Conservation (phyloP, 2,329 filamentous ascomycete genomes). For the Fusarium devonianum region DNA sequence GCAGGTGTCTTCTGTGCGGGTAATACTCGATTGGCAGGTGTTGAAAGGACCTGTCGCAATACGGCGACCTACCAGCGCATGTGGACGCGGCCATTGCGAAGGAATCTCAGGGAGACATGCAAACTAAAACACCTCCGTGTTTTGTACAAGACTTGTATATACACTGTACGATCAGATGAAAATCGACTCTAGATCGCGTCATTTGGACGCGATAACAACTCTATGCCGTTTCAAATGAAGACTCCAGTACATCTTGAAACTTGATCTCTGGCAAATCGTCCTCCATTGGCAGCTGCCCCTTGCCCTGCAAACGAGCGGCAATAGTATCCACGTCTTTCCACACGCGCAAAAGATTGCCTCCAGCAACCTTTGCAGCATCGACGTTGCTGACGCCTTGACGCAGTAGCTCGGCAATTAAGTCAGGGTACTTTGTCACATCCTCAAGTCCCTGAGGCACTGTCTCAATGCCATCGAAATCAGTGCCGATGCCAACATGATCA, state of each 20-base stretch:
- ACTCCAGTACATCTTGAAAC: conserved; percentile 17
- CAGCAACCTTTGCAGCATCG: conserved; percentile 78
- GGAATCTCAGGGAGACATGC: conserved; percentile 7
- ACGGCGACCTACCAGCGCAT: conserved; percentile 1
- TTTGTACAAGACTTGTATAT: conserved; percentile 46
- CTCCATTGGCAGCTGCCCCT: conserved; percentile 60
- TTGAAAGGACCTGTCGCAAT: too few relatives aligned
- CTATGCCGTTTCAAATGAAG: conserved; percentile 6
- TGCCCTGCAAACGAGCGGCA: conserved; percentile 68
- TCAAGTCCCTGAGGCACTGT: conserved; percentile 76
- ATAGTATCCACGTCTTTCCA: conserved; percentile 82
- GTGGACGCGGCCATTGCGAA: conserved; percentile 1
- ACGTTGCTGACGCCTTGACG: conserved; percentile 74
- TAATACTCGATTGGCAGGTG: background rate
- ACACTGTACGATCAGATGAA: conserved; percentile 41
- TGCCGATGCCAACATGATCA: conserved; percentile 86
- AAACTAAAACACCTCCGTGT: conserved; percentile 20
- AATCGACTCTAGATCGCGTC: conserved; percentile 17
- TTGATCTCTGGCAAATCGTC: conserved; percentile 51
- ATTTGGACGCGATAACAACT: conserved; percentile 1
- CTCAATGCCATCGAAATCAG: conserved; percentile 84
- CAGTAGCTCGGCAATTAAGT: conserved; percentile 78
- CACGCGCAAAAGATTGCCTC: conserved; percentile 82
- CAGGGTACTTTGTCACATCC: conserved; percentile 84
- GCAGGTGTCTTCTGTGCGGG: background rate